These are phyloP conservation scores for Cucurbita ficifolia DNA, from an alignment of 306 rosid species.

Conservation along the genomic window DNA sequence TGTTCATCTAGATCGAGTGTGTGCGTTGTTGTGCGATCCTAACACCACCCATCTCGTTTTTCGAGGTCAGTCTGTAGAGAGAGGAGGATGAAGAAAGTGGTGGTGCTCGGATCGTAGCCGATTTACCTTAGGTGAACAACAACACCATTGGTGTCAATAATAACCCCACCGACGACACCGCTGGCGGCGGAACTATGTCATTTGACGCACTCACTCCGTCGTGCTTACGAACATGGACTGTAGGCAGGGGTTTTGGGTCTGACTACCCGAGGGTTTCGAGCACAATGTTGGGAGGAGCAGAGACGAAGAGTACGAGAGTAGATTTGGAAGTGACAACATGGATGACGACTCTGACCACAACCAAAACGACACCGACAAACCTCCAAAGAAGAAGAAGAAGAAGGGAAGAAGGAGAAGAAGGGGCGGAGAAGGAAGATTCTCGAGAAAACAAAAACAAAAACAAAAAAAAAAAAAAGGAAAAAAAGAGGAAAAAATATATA, in stretches of 20 bases:
- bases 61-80: no score
- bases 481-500: no score
- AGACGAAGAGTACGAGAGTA: slow-evolving; percentile 81
- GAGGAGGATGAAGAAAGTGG: slow-evolving; percentile 34
- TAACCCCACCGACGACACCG: neutral
- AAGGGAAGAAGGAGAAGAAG: no score
- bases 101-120: slow-evolving; percentile 46
- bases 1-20: no score
- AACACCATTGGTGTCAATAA: slow-evolving; percentile 10
- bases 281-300: slow-evolving; percentile 34
- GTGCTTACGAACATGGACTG: slow-evolving; percentile 64
- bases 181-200: slow-evolving; percentile 39
- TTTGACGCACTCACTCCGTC: slow-evolving; percentile 58
- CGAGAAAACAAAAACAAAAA: no score
- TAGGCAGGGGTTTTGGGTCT: slow-evolving; percentile 44
- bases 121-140: slow-evolving; percentile 31
- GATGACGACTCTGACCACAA: slow-evolving; percentile 92
- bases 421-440: no score
- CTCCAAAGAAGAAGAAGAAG: slow-evolving; percentile 64
- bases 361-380: slow-evolving; percentile 73
- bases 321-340: slow-evolving; percentile 95
- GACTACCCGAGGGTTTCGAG: slow-evolving; percentile 49
- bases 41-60: no score
- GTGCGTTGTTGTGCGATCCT: no score
- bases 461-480: no score